These are phyloP conservation scores for Gaultheria prostrata DNA, from an alignment of 148 eudicot genomes.

Conservation along the genomic window DNA sequence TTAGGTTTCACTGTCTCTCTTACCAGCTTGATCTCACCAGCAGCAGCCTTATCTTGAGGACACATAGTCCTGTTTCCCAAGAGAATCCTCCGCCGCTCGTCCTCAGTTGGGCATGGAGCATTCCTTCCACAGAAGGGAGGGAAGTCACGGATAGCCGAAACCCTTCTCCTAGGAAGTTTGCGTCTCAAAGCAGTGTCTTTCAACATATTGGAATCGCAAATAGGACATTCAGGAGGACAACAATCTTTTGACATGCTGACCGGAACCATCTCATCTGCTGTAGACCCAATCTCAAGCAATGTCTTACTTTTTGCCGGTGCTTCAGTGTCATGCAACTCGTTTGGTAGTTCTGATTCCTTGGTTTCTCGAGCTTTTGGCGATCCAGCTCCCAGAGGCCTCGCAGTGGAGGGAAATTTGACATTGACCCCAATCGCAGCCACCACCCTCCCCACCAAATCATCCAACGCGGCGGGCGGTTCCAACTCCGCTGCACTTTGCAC, in stretches of 20 bases:
- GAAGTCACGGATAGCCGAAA: conserved; percentile 60
- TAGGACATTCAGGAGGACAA: conserved; percentile 17
- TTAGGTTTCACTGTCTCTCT: not conserved
- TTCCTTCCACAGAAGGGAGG: conserved; percentile 70
- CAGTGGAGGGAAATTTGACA: conserved; percentile 3
- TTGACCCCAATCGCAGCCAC: conserved; percentile 1
- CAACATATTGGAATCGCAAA: conserved; percentile 14
- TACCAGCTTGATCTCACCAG: conserved; percentile 1
- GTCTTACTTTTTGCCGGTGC: conserved; percentile 6
- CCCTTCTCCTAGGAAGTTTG: conserved; percentile 47
- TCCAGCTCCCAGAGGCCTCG: conserved; percentile 7
- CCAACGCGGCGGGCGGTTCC: conserved; percentile 17
- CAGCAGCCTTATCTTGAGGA: conserved; percentile 9
- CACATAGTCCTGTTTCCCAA: conserved; percentile 8
- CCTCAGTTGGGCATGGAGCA: conserved; percentile 29
- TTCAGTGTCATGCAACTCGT: conserved; percentile 11
- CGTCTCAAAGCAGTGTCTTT: conserved; percentile 15
- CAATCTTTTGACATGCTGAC: conserved; percentile 15
- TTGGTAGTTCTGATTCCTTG: conserved; percentile 5
- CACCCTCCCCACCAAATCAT: conserved; percentile 19
- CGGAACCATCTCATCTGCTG: conserved; percentile 15
- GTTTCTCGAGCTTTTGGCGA: conserved; percentile 7
- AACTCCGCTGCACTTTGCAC: conserved; percentile 11
- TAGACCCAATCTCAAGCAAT: conserved; percentile 4
- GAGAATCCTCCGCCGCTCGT: conserved; percentile 15